Conservation (phyloP, 2,329 filamentous ascomycete genomes). For the Botrytis deweyae region DNA sequence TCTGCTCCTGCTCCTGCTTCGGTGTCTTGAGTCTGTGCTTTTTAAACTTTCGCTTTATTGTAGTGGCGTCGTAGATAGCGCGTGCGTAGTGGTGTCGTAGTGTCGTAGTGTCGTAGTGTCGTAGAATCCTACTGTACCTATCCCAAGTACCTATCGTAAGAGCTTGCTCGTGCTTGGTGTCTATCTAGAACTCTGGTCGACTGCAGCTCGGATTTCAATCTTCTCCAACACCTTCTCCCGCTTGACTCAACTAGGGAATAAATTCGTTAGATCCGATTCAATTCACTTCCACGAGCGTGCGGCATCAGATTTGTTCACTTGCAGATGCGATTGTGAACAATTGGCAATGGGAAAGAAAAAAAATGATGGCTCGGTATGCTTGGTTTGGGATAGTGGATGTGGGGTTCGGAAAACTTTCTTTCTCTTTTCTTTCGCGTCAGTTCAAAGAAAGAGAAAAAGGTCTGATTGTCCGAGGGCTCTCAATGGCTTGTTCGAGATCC, state of each 20-base stretch:
- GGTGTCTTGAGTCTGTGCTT: neutral
- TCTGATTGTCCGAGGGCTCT: neutral
- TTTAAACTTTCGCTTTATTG: constrained; percentile 14
- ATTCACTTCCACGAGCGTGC: neutral
- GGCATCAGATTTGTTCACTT: neutral
- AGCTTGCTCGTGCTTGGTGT: neutral
- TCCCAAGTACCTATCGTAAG: neutral
- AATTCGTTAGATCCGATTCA: neutral
- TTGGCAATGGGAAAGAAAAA: neutral
- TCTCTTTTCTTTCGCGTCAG: neutral
- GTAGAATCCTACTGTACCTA: neutral
- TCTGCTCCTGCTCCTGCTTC: neutral
- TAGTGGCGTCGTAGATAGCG: neutral
- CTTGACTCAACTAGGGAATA: neutral
- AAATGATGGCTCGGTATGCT: neutral
- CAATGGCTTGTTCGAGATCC: neutral
- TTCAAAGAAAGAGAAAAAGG: neutral
- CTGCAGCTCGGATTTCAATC: neutral
- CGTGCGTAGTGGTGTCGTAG: neutral
- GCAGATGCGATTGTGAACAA: neutral
- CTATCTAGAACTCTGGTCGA: neutral
- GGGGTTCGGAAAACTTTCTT: neutral
- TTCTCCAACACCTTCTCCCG: neutral
- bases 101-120: neutral
- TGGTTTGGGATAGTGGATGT: neutral